Base-by-base conservation (phyloP, 306 rosid species). In the Prinsepia uniflora region DNA sequence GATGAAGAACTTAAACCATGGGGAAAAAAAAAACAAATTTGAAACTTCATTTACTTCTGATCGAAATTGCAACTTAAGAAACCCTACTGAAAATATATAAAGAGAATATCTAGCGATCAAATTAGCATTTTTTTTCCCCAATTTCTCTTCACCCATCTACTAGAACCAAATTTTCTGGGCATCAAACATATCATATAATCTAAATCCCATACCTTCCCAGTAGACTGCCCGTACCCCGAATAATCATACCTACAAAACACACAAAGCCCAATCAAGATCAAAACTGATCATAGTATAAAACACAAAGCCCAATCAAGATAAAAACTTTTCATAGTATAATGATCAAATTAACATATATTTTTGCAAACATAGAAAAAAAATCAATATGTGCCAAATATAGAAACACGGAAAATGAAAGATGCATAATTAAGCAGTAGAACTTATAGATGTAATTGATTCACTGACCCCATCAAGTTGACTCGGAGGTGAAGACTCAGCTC, bases 381-480 rank as follows among this genome's bases (percentile, higher is more conserved):
- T 17, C 8, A 52, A 2, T 42, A 48, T 68, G 12, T 10, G 12
- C 45, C 45, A 19, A 49, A 63, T 6, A 56, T 8, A 8, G 7
- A 42, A 41, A 54, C 30, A 2, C 20, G 19, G 4, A 59, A 40
- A 11, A 13, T 19, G 5, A 15, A 10, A 8, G 14, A 56, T 30
- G 11, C 13, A 11, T 11, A 56, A 56, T 56, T 22, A 44, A 45
- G n/a, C 6, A 10, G 11, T 22, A 7, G 45, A 17, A 8, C 8
- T 22, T 11, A 22, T 5, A 19, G 39, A 63, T 6, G 15, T 13
- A 54, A 10, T 55, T 10, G 10, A 7, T 52, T 50, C 58, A 73
- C 92, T 53, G n/a, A 94, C 98, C 97, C 90, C 65, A 94, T 58
- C 72, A 94, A 82, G 84, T 94, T 90, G 75, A 90, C 89, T 76